Conservation (phyloP, 805 yeast genomes). For the Nakazawaea laoshanensis region DNA sequence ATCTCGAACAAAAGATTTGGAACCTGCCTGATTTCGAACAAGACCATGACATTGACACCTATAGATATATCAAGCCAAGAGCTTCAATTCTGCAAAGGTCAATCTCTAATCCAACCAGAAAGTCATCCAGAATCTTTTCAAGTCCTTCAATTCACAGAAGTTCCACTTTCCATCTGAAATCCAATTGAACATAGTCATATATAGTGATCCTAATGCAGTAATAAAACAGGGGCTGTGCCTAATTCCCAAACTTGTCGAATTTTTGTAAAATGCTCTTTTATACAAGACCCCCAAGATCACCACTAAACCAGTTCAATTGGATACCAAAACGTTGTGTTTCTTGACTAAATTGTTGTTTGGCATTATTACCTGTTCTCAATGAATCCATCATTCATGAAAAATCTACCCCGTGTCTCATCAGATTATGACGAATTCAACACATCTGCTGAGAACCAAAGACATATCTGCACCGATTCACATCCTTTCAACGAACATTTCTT, state of each 20-base stretch:
- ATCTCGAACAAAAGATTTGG: neutral
- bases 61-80: slow-evolving; percentile 8
- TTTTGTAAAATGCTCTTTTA: too few species aligned
- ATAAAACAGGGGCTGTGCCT: neutral
- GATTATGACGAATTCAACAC: neutral
- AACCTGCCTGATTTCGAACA: neutral
- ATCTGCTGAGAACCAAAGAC: too few species aligned
- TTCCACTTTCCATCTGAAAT: slow-evolving; percentile 1
- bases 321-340: too few species aligned
- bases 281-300: too few species aligned
- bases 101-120: slow-evolving; percentile 5
- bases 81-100: slow-evolving; percentile 5
- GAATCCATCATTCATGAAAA: too few species aligned
- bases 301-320: too few species aligned
- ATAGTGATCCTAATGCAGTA: too few species aligned
- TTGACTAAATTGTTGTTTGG: too few species aligned
- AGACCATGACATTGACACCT: slow-evolving; percentile 8
- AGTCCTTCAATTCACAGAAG: slow-evolving; percentile 1
- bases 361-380: too few species aligned
- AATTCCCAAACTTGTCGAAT: too few species aligned
- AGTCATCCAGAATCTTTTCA: slow-evolving; percentile 5
- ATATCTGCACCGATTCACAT: neutral
- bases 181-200: neutral
- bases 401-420: too few species aligned
- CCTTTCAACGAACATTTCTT: slow-evolving; percentile 25